These are phyloP conservation scores for Didymella pinodella DNA, from an alignment of 2,329 filamentous ascomycete species.

Conservation along the genomic window DNA sequence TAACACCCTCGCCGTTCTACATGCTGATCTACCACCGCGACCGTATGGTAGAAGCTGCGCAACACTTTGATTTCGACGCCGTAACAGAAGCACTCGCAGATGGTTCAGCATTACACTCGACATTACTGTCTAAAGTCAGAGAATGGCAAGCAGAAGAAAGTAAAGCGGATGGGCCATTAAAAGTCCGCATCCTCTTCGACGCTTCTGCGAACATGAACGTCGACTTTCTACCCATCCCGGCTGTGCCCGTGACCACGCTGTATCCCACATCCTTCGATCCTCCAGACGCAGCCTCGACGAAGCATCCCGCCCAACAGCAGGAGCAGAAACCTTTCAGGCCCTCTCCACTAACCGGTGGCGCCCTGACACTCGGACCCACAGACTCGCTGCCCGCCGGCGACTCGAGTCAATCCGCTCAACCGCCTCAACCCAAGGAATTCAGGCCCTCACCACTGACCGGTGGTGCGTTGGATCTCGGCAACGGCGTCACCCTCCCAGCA, in stretches of 20 bases:
- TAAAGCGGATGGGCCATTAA: conserved; percentile 39
- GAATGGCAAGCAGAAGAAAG: conserved; percentile 30
- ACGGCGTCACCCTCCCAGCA: conserved; percentile 38
- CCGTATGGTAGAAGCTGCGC: conserved; percentile 70
- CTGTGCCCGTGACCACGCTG: conserved; percentile 60
- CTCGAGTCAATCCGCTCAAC: conserved; percentile 1
- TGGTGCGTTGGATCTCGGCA: conserved; percentile 44
- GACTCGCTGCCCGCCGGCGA: conserved; percentile 36
- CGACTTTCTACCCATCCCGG: conserved; percentile 50
- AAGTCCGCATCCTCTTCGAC: conserved; percentile 64
- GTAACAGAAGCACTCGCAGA: conserved; percentile 47
- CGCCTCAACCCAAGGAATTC: conserved; percentile 29
- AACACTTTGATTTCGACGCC: conserved; percentile 58
- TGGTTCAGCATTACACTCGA: conserved; percentile 43
- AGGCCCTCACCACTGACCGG: conserved; percentile 48
- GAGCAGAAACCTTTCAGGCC: conserved; percentile 32
- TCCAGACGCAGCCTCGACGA: conserved; percentile 43
- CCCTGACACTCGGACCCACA: conserved; percentile 42
- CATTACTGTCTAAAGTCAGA: conserved; percentile 46
- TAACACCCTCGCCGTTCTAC: conserved; percentile 71
- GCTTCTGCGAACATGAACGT: conserved; percentile 47
- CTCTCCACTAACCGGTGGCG: conserved; percentile 49
- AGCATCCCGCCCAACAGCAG: conserved; percentile 27
- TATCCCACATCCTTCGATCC: conserved; percentile 65
- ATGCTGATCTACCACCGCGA: conserved; percentile 81